A percentile compares a stretch with the other conserved stretches of the same genome.
phyloP scores from a whole-genome alignment of 1,284 basidiomycete genomes.

The Schizopora paradoxa region DNA sequence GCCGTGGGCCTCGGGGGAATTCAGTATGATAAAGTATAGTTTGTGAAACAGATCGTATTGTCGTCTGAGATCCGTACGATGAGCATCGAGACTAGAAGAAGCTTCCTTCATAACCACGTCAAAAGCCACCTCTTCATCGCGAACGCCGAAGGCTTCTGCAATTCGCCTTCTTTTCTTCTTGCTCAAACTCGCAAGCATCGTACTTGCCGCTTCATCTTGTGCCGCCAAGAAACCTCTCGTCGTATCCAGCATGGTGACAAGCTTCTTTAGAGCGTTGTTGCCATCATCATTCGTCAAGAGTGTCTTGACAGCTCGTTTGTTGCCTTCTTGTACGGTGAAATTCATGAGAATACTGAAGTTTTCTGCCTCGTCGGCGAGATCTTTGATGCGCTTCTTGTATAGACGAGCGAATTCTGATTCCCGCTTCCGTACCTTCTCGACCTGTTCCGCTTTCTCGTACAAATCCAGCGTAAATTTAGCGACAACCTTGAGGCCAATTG shows the following conservation, averaged over 20 bases:
- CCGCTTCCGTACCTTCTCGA: no score
- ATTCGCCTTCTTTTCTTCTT: neutral
- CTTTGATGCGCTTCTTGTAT: neutral
- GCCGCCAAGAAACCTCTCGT: neutral
- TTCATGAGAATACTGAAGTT: neutral
- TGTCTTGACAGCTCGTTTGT: neutral
- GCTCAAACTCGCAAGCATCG: neutral
- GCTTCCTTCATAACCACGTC: neutral
- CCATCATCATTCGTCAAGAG: neutral
- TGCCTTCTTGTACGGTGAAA: neutral
- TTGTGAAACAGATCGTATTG: neutral
- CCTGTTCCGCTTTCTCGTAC: no score
- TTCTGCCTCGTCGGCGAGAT: neutral
- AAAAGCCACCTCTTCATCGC: neutral
- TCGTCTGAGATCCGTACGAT: neutral
- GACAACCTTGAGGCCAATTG: no score
- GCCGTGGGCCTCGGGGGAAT: neutral
- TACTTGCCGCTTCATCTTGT: neutral
- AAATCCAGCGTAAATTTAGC: no score
- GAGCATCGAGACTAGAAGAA: neutral
- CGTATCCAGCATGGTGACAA: neutral
- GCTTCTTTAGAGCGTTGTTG: neutral
- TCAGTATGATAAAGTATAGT: neutral
- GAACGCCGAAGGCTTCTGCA: neutral
- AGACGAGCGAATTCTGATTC: neutral